Base-by-base conservation (phyloP, 1,284 basidiomycete genomes). In the Rhodotorula mucilaginosa region DNA sequence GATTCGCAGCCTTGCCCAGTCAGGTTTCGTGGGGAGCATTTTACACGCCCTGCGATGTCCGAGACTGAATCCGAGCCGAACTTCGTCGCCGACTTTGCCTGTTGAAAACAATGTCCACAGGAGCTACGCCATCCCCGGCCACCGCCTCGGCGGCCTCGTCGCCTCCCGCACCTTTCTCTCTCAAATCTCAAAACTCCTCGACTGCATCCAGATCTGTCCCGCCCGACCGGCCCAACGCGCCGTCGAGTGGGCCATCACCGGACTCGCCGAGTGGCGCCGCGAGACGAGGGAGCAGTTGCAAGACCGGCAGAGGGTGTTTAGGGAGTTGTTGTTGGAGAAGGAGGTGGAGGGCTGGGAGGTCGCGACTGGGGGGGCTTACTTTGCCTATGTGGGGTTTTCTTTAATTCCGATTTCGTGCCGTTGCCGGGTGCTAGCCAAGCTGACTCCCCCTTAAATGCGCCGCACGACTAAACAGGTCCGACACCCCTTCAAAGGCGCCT, bases 41-140 rank as follows among this genome's bases (percentile, higher is more conserved):
- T 34, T 34, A 34, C 34, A 34, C 34, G 34, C 34, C n/a, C 26
- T 19, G 5, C 44, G 1, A 39, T 39, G 26, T 47, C 16, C 18
- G 1, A n/a, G 3, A 23, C 39, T 47, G 5, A 13, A 10, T 12
- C 26, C 52, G 52, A 26, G 6, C 18, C 23, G 5, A 39, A 26
- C 5, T 34, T 34, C 6, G 5, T 5, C 34, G 34, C 5, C 34
- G 34, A 34, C 34, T 34, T 6, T 34, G 34, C 3, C 34, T 6
- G 34, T 34, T 7, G 34, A 34, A 2, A 5, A 34, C 34, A 6
- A 34, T 6, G 34, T 6, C 5, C 3, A 34, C 34, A 93, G 93
- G 81, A 88, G 88, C 26, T 93, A 92, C 81, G 87, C 88, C 67
- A 87, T 96, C 58, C 93, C 93, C 0, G 92, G 92, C 0, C 90